These are phyloP conservation scores for Sclerotinia borealis DNA, from an alignment of 2,329 filamentous ascomycete species.

Conservation along the genomic window DNA sequence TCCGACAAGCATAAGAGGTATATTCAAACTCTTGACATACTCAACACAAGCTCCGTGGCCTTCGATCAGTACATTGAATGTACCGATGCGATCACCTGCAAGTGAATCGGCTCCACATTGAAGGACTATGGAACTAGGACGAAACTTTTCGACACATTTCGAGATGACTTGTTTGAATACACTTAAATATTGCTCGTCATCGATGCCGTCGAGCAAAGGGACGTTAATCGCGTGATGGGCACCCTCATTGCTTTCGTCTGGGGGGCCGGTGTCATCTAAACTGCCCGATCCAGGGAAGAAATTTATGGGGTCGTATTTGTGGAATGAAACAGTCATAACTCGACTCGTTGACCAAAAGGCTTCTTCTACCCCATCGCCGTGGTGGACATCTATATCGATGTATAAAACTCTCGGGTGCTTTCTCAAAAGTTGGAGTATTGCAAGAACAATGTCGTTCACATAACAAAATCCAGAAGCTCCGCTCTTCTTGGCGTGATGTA, in stretches of 20 bases:
- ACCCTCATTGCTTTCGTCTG: slow-evolving; percentile 76
- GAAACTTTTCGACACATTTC: slow-evolving; percentile 73
- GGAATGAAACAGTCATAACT: slow-evolving; percentile 90
- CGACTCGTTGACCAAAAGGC: slow-evolving; percentile 85
- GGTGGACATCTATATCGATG: slow-evolving; percentile 90
- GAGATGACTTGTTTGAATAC: slow-evolving; percentile 80
- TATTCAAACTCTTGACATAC: slow-evolving; percentile 73
- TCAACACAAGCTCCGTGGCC: slow-evolving; percentile 88
- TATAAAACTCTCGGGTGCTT: slow-evolving; percentile 82
- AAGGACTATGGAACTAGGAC: slow-evolving; percentile 84
- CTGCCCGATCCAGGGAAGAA: slow-evolving; percentile 94
- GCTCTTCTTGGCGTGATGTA: slow-evolving; percentile 92
- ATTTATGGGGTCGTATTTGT: slow-evolving; percentile 79
- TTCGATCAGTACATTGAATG: slow-evolving; percentile 94
- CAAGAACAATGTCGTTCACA: slow-evolving; percentile 96
- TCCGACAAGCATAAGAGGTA: slow-evolving; percentile 85
- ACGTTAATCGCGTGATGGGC: slow-evolving; percentile 89
- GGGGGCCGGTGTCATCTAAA: slow-evolving; percentile 77
- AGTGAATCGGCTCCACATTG: slow-evolving; percentile 95
- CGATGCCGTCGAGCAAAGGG: slow-evolving; percentile 83
- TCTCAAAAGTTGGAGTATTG: slow-evolving; percentile 80
- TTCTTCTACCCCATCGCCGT: slow-evolving; percentile 86
- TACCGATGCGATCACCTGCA: slow-evolving; percentile 84
- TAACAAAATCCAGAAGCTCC: slow-evolving; percentile 97
- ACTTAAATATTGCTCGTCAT: slow-evolving; percentile 79